Evolutionary conservation across 805 yeast genomes (phyloP), one percentile per base, ranked within the genome.

Genomic region (Spathaspora girioi): DNA sequence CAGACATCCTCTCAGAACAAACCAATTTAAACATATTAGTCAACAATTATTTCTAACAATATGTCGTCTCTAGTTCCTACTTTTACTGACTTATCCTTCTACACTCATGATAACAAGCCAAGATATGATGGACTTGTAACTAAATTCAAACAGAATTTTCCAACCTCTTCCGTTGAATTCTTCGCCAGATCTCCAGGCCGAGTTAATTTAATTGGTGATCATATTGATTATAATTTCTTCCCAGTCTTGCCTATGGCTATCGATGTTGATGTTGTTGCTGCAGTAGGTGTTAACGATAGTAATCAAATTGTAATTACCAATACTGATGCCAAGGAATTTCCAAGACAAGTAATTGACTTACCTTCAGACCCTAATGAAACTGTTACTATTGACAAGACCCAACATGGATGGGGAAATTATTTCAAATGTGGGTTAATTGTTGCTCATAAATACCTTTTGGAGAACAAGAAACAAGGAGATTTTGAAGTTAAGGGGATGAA

Each of bases 231-330:
- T 63, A 79, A 81, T 56, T 77, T 79, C 59, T 86, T 82, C 62
- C 76, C 88, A 6, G 87, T 83, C 10, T 73, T 86, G 56, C 91
- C 91, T 15, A 81, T 86, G 84, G 90, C 92, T 2, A 80, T 86
- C 38, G 86, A 82, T 44, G 76, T 70, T 18, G 89, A 84, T 58
- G 79, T 84, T 49, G 65, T 83, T 46, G 79, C 81, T 55, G 88
- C 83, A 5, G 83, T 78, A 18, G 48, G 49, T 58, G 54, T 45
- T 54, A 60, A 46, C 56, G 64, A 20, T 59, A 72, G 46, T 27
- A 68, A 66, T 23, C 50, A 57, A 35, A 58, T 74, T 27, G 52
- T 52, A 6, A 61, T 75, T 19, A 58, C 63, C 45, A 76, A 76
- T 52, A 60, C 67, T 7, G 64, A 73, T 55, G 32, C 4, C 26